phyloP scores from a whole-genome alignment of 495 filamentous ascomycete species.

The Penicillium dipodomyicola region DNA sequence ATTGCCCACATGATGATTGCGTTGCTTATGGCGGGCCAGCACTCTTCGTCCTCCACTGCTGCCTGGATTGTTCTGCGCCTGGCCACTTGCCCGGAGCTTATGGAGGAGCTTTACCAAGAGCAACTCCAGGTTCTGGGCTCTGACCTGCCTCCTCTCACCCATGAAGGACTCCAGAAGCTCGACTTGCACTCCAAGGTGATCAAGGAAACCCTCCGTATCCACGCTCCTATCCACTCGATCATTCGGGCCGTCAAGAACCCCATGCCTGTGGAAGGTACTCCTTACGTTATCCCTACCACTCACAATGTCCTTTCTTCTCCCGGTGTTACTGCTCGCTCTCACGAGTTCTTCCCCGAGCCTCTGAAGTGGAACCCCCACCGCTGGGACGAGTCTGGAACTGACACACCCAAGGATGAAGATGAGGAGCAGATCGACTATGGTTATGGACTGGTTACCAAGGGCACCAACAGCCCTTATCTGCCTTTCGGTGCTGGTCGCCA shows the following conservation, averaged over 20 bases:
- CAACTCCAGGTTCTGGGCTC: slow-evolving; percentile 51
- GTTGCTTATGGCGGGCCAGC: slow-evolving; percentile 64
- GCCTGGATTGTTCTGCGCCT: slow-evolving; percentile 62
- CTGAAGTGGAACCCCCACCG: slow-evolving; percentile 53
- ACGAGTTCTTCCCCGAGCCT: slow-evolving; percentile 47
- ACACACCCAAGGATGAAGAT: slow-evolving; percentile 30
- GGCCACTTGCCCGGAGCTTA: slow-evolving; percentile 53
- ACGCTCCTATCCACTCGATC: slow-evolving; percentile 64
- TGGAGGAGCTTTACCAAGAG: slow-evolving; percentile 58
- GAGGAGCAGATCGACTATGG: slow-evolving; percentile 50
- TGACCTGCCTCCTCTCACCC: slow-evolving; percentile 52
- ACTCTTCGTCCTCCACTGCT: slow-evolving; percentile 58
- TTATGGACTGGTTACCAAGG: slow-evolving; percentile 50
- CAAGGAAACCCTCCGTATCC: slow-evolving; percentile 61
- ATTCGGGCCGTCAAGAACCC: slow-evolving; percentile 61
- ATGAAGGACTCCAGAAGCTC: slow-evolving; percentile 52
- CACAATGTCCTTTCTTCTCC: slow-evolving; percentile 51
- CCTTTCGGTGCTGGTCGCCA: slow-evolving; percentile 57
- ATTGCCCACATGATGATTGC: slow-evolving; percentile 70
- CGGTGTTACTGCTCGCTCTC: slow-evolving; percentile 45
- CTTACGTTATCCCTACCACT: slow-evolving; percentile 47
- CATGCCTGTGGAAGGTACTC: slow-evolving; percentile 48
- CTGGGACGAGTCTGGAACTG: slow-evolving; percentile 40
- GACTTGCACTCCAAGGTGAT: slow-evolving; percentile 57
- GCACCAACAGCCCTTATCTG: slow-evolving; percentile 54